phyloP scores from a whole-genome alignment of 1,284 basidiomycete species.

The Heliocybe sulcata region DNA sequence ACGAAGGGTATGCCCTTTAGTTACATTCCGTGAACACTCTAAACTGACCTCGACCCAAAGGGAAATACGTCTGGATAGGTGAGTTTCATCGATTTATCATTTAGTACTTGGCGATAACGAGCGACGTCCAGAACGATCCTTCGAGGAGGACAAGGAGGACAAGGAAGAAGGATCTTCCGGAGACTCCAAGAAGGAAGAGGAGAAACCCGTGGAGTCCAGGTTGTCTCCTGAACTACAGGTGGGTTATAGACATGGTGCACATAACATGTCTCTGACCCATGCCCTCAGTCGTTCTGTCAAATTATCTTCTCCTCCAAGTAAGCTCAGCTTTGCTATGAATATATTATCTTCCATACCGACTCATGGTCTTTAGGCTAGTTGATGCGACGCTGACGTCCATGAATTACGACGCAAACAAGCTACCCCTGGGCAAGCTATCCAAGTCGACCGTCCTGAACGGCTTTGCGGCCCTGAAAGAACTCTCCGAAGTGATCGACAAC shows the following conservation, averaged over 20 bases:
- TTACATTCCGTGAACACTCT: neutral
- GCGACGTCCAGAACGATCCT: slow-evolving; percentile 36
- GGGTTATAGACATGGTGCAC: slow-evolving; percentile 1
- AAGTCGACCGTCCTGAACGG: slow-evolving; percentile 51
- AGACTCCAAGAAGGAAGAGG: slow-evolving; percentile 10
- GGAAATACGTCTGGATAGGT: slow-evolving; percentile 60
- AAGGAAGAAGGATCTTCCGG: slow-evolving; percentile 26
- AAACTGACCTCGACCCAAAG: slow-evolving; percentile 19
- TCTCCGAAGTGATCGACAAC: slow-evolving; percentile 45
- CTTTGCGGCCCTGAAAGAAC: slow-evolving; percentile 50
- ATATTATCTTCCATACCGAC: neutral
- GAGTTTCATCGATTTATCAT: slow-evolving; percentile 8
- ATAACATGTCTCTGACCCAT: neutral
- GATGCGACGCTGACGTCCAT: slow-evolving; percentile 53
- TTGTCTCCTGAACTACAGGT: slow-evolving; percentile 43
- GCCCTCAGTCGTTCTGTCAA: slow-evolving; percentile 35
- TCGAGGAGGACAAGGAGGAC: slow-evolving; percentile 37
- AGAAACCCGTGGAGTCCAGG: slow-evolving; percentile 37
- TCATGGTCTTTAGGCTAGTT: slow-evolving; percentile 32
- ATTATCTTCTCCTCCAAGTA: slow-evolving; percentile 52
- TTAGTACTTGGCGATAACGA: neutral
- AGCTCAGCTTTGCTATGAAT: slow-evolving; percentile 7
- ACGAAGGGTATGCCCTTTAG: slow-evolving; percentile 33
- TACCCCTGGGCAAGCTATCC: slow-evolving; percentile 55
- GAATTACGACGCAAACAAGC: slow-evolving; percentile 67